phyloP scores from a whole-genome alignment of 2,329 filamentous ascomycete genomes.

The Thyridium curvatum region DNA sequence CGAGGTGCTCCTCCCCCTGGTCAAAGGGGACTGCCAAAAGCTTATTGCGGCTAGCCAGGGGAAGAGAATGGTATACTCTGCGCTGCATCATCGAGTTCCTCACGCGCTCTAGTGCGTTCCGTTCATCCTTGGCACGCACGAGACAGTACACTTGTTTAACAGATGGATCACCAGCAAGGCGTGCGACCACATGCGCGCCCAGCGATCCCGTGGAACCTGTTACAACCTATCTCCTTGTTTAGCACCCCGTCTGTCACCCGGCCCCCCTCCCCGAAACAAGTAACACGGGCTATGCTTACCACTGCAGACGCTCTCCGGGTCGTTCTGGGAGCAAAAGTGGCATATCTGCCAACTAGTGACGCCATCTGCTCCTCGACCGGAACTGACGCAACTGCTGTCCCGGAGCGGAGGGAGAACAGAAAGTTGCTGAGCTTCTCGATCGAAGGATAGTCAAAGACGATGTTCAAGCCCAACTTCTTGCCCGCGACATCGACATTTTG shows the following conservation, averaged over 20 bases:
- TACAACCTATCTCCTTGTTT: no score
- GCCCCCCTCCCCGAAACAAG: no score
- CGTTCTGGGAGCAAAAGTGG: constrained; percentile 19
- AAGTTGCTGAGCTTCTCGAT: constrained; percentile 36
- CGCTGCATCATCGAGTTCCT: not conserved
- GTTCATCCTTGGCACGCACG: constrained; percentile 32
- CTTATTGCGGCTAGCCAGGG: no score
- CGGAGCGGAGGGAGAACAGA: constrained; percentile 33
- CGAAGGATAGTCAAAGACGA: constrained; percentile 52
- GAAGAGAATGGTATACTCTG: not conserved
- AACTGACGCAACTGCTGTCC: constrained; percentile 20
- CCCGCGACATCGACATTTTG: constrained; percentile 42
- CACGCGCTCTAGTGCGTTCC: constrained; percentile 13
- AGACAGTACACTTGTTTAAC: constrained; percentile 47
- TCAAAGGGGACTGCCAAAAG: no score
- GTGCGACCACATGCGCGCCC: constrained; percentile 52
- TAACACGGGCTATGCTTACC: no score
- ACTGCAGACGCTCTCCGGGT: no score
- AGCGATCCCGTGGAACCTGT: constrained; percentile 63
- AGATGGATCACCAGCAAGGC: constrained; percentile 51
- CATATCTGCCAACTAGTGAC: constrained; percentile 37
- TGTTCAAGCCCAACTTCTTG: constrained; percentile 42
- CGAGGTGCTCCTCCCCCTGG: no score
- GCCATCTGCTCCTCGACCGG: constrained; percentile 35
- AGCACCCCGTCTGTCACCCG: no score